Base-by-base conservation (phyloP, 805 yeast genomes). In the Saturnispora galanensis region DNA sequence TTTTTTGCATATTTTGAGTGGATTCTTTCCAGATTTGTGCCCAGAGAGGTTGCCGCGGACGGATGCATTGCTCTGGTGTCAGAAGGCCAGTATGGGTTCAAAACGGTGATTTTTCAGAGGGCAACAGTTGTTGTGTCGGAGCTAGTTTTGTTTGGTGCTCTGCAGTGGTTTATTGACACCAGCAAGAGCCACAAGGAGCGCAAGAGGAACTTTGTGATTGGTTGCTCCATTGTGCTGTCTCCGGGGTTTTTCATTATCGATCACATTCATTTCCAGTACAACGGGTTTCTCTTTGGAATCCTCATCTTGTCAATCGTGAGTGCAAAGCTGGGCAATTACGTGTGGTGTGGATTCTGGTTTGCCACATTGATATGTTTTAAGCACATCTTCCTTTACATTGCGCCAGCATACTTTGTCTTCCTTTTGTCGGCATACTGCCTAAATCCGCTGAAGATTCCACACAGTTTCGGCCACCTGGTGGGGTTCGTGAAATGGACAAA, bases 1-100 rank as follows among this genome's bases (percentile, higher is more conserved):
- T 85, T 88, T 56, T 93, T 93, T 63, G 98, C 98, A 0, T 89
- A 87, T 63, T 90, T 93, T 54, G 98, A 93, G 62, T 87, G 88
- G 84, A 16, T 71, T 3, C 59, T 93, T 39, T 71, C 95, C 0
- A 80, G 71, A 42, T 70, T 84, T 45, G 90, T 84, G 1, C 95
- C 96, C 0, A 41, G 53, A 2, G 28, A 57, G 0, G 94, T 84
- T 1, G 65, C 61, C 5, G 60, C 68, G 0, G 96, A 89, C 61
- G 96, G 96, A 0, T 82, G 94, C 56, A 67, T 89, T 36, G 82
- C 75, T 41, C 71, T 89, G 36, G 78, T 77, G 0, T 73, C 67
- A 32, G 70, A 68, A 34, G 95, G 95, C 9, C 51, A 62, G 15
- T 85, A 83, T 61, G 85, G 90, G 1, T 61, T 76, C 65, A 83